Evolutionary conservation across 1,139 yeast species (phyloP), one percentile per base, ranked within the genome.

Genomic region (Sugiyamaella japonica): DNA sequence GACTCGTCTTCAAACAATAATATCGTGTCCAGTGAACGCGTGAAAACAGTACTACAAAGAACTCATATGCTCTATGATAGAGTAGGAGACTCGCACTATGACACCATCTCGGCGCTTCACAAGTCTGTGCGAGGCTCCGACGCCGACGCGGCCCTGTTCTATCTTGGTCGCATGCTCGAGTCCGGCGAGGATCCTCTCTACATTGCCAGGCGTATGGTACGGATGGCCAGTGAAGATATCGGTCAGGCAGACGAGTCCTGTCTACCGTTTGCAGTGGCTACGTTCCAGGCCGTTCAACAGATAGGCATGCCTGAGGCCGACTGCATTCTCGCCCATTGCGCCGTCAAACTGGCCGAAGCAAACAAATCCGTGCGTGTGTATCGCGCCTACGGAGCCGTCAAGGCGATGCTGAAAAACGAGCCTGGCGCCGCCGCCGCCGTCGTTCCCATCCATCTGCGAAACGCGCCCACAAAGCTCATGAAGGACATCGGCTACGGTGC

Each of bases 231-330:
- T 66, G 99, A 89, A 69, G 97, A 91, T 67, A 76, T 90, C 34
- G 97, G 97, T 0, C 72, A 87, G 2, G 74, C 87, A 9, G 98
- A 95, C 69, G 89, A 91, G 54, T 71, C 86, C 0, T 84, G 96
- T 63, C 73, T 95, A 42, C 96, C 98, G 1, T 85, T 93, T 71
- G 93, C 95, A 1, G 79, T 88, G 1, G 84, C 97, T 0, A 82
- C 95, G 0, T 89, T 86, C 66, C 89, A 89, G 50, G 91, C 97
- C 0, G 83, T 89, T 3, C 95, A 89, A 71, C 89, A 87, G 70
- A 79, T 93, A n/a, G 99, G 99, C 0, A 78, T 93, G 80, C 99
- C 99, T 0, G 99, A 95, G 67, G 95, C 95, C 1, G 97, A 93
- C 67, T 77, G 89, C 36, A 83, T 90, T 2, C 73, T 93, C 48